phyloP scores from a whole-genome alignment of 2,329 filamentous ascomycete species.

The Fragosphaeria purpurea region DNA sequence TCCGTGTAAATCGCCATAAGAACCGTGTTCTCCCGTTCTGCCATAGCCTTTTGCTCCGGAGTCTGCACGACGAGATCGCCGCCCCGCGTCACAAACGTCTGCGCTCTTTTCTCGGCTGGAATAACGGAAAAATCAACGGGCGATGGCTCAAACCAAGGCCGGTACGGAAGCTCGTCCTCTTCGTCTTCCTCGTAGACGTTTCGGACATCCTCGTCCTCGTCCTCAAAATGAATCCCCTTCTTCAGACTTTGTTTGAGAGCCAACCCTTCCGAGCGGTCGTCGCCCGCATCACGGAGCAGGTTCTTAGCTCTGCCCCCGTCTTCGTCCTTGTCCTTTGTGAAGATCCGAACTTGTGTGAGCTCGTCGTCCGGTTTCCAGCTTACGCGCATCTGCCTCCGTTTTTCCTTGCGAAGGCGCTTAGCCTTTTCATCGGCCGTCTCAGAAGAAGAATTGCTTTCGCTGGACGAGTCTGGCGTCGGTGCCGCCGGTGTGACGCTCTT shows the following conservation, averaged over 20 bases:
- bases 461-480: slow-evolving; percentile 25
- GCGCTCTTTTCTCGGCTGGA: slow-evolving; percentile 32
- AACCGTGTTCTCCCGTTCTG: slow-evolving; percentile 46
- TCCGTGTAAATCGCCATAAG: slow-evolving; percentile 52
- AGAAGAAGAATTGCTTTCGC: slow-evolving; percentile 32
- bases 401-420: slow-evolving; percentile 62
- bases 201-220: slow-evolving; percentile 42
- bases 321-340: slow-evolving; percentile 65
- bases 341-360: slow-evolving; percentile 57
- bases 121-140: slow-evolving; percentile 37
- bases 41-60: slow-evolving; percentile 44
- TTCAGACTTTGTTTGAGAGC: slow-evolving; percentile 49
- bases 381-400: slow-evolving; percentile 59
- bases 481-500: slow-evolving; percentile 37
- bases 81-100: slow-evolving; percentile 44
- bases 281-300: slow-evolving; percentile 61
- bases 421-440: slow-evolving; percentile 60
- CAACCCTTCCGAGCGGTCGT: slow-evolving; percentile 64
- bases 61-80: slow-evolving; percentile 42
- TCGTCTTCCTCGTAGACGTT: slow-evolving; percentile 33
- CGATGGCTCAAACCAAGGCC: slow-evolving; percentile 41
- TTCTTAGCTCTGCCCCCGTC: slow-evolving; percentile 57
- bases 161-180: slow-evolving; percentile 41
- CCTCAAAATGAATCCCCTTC: slow-evolving; percentile 28
- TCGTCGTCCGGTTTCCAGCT: slow-evolving; percentile 58